A percentile compares a stretch with the other conserved stretches of the same genome.
Conservation (phyloP, 495 filamentous ascomycete species). For the Lichenothelia convexa region DNA sequence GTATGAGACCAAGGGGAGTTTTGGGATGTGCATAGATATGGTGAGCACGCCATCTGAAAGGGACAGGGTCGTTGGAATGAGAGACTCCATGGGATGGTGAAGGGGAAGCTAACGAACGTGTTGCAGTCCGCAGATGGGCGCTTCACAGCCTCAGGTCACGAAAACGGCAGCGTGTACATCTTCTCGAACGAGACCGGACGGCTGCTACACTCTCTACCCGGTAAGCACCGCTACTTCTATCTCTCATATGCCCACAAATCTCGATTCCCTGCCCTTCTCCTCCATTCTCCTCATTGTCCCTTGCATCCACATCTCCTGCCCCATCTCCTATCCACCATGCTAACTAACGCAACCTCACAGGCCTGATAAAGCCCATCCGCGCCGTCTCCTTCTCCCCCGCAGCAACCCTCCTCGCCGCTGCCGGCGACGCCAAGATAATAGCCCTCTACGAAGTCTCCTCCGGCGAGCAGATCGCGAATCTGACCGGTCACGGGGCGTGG, state of each 20-base stretch:
- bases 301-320: not conserved
- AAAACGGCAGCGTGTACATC: conserved; percentile 84
- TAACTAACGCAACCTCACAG: conserved; percentile 17
- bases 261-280: not conserved
- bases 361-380: conserved; percentile 69
- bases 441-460: conserved; percentile 78
- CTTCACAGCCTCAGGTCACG: conserved; percentile 79
- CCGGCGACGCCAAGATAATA: conserved; percentile 76
- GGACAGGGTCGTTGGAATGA: not conserved
- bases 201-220: conserved; percentile 66
- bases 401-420: conserved; percentile 72
- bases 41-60: conserved; percentile 19
- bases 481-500: conserved; percentile 68
- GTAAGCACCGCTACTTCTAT: too few relatives aligned
- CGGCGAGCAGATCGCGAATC: conserved; percentile 78
- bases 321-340: not conserved
- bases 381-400: conserved; percentile 72
- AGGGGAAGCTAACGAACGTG: not conserved
- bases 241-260: conserved; percentile 2
- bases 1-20: conserved; percentile 80
- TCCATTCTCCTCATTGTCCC: not conserved
- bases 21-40: conserved; percentile 76
- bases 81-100: too few relatives aligned
- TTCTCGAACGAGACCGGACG: conserved; percentile 82
- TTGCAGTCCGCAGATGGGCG: conserved; percentile 51